These are phyloP conservation scores for Pichia terricola DNA, from an alignment of 1,139 yeast species.

Conservation along the genomic window DNA sequence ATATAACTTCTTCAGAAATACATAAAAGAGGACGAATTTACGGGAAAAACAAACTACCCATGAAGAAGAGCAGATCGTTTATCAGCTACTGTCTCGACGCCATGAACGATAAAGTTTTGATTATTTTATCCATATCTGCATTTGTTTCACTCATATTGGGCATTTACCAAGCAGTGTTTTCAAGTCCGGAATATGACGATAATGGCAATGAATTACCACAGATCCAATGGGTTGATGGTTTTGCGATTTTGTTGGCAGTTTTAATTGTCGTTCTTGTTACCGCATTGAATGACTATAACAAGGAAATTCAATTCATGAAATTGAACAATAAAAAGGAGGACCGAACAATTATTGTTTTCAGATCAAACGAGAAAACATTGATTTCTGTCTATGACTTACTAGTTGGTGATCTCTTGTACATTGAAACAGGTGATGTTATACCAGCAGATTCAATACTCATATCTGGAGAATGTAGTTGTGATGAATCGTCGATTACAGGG, in stretches of 20 bases:
- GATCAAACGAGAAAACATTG: conserved; percentile 62
- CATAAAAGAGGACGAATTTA: conserved; percentile 24
- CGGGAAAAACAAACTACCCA: conserved; percentile 68
- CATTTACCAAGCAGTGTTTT: conserved; percentile 84
- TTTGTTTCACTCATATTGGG: conserved; percentile 84
- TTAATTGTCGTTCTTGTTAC: conserved; percentile 87
- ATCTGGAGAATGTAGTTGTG: conserved; percentile 78
- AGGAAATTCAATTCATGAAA: conserved; percentile 85
- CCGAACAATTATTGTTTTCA: conserved; percentile 63
- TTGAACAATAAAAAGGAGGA: conserved; percentile 84
- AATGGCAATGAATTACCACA: conserved; percentile 68
- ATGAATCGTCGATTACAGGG: conserved; percentile 89
- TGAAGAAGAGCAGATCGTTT: conserved; percentile 57
- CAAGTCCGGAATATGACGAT: conserved; percentile 65
- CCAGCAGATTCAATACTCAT: conserved; percentile 82
- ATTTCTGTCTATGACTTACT: conserved; percentile 66
- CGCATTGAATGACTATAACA: conserved; percentile 91
- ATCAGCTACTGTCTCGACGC: conserved; percentile 70
- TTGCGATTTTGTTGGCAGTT: conserved; percentile 90
- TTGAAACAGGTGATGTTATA: conserved; percentile 91
- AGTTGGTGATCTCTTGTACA: conserved; percentile 75
- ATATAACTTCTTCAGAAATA: too few species aligned
- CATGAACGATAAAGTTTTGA: conserved; percentile 81
- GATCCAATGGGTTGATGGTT: conserved; percentile 98
- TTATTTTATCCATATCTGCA: conserved; percentile 78